A percentile compares a stretch with the other conserved stretches of the same genome.
These are phyloP conservation scores for Bipolaris bicolor DNA, from an alignment of 2,329 filamentous ascomycete species.

Conservation along the genomic window DNA sequence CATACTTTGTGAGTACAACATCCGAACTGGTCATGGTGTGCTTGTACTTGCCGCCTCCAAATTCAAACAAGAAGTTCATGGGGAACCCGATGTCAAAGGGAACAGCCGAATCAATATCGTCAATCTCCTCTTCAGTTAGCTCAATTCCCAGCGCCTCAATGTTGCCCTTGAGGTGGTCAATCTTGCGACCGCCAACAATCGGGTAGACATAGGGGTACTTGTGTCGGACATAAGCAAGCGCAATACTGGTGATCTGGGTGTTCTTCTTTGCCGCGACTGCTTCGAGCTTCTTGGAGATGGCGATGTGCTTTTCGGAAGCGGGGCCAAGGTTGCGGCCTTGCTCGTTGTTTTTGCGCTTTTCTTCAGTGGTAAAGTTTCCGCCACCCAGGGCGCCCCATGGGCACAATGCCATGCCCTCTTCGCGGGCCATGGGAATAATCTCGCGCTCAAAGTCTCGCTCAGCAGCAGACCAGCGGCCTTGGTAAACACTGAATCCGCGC, in stretches of 20 bases:
- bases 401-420: constrained; percentile 67
- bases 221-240: constrained; percentile 73
- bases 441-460: constrained; percentile 72
- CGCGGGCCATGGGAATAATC: constrained; percentile 69
- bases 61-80: constrained; percentile 51
- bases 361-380: constrained; percentile 51
- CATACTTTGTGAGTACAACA: constrained; percentile 34
- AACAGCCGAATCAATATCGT: constrained; percentile 59
- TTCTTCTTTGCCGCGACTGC: constrained; percentile 64
- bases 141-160: constrained; percentile 61
- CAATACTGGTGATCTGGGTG: constrained; percentile 63
- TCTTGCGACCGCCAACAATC: constrained; percentile 73
- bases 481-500: constrained; percentile 72
- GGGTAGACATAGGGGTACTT: constrained; percentile 77
- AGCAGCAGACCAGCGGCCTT: constrained; percentile 66
- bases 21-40: constrained; percentile 37
- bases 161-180: constrained; percentile 72
- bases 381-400: constrained; percentile 62
- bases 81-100: constrained; percentile 65
- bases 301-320: constrained; percentile 58
- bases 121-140: constrained; percentile 60
- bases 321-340: constrained; percentile 44
- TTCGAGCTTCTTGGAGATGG: constrained; percentile 63
- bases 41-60: constrained; percentile 36
- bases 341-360: constrained; percentile 38